Conservation (phyloP, 345 rosid genomes). For the Gossypium thurberi region DNA sequence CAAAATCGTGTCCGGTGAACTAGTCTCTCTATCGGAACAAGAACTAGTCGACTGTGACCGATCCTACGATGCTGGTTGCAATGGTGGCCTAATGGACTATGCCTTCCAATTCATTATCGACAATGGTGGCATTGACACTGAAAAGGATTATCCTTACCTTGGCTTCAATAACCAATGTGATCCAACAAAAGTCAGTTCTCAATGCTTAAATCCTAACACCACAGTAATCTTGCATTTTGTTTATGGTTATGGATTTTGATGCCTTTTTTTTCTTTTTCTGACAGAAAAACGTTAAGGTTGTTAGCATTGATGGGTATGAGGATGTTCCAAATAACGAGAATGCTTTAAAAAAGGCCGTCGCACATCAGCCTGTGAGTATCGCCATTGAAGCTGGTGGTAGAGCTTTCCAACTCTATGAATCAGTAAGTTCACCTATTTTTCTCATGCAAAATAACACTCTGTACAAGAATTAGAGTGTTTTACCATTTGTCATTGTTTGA, state of each 20-base stretch:
- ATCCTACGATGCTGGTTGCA: slow-evolving; percentile 61
- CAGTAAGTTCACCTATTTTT: slow-evolving; percentile 37
- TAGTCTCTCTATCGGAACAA: slow-evolving; percentile 71
- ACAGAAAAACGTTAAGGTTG: slow-evolving; percentile 40
- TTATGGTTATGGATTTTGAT: background rate
- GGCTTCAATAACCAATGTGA: slow-evolving; percentile 51
- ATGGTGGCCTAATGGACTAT: slow-evolving; percentile 95
- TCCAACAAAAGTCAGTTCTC: slow-evolving; percentile 34
- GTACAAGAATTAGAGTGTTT: background rate
- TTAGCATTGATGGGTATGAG: slow-evolving; percentile 69
- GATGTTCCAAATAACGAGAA: slow-evolving; percentile 38
- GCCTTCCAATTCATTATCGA: slow-evolving; percentile 82
- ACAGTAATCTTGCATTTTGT: background rate
- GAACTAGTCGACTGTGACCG: slow-evolving; percentile 91
- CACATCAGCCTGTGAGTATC: too few relatives aligned
- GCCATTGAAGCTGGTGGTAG: background rate
- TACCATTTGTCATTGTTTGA: background rate
- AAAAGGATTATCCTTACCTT: slow-evolving; percentile 67
- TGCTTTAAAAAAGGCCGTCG: too few relatives aligned
- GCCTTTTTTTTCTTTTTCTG: background rate
- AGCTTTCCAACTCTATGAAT: slow-evolving; percentile 36
- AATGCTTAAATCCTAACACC: background rate
- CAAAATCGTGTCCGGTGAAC: slow-evolving; percentile 75
- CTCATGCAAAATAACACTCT: background rate
- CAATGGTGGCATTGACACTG: slow-evolving; percentile 78